Percentiles rank a stretch among this genome's conserved stretches.
phyloP scores from a whole-genome alignment of 805 yeast genomes.

The Nakazawaea laoshanensis region DNA sequence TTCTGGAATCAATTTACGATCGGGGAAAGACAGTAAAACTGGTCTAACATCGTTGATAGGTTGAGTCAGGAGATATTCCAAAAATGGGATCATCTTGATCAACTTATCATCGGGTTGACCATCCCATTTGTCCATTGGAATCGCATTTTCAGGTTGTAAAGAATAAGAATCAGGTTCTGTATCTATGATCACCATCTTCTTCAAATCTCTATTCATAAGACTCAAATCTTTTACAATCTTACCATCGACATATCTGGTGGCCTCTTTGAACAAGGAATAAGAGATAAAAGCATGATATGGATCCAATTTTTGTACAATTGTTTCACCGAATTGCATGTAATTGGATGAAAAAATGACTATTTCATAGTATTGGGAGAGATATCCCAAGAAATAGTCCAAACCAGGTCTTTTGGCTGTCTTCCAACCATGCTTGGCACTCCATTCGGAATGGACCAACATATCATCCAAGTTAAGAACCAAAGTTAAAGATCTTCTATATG shows the following conservation, averaged over 20 bases:
- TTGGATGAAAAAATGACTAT: constrained; percentile 85
- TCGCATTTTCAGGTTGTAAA: constrained; percentile 91
- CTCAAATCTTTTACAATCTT: constrained; percentile 83
- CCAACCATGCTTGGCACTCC: constrained; percentile 94
- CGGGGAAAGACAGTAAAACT: constrained; percentile 63
- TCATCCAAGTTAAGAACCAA: constrained; percentile 87
- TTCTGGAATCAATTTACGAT: constrained; percentile 56
- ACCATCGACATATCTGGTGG: constrained; percentile 84
- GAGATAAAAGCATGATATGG: constrained; percentile 87
- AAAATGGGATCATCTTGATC: constrained; percentile 77
- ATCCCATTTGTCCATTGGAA: constrained; percentile 76
- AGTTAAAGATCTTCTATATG: constrained; percentile 87
- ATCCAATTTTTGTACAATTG: constrained; percentile 79
- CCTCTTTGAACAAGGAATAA: constrained; percentile 84
- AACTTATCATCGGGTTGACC: constrained; percentile 80
- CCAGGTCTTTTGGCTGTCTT: constrained; percentile 99
- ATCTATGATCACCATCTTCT: constrained; percentile 75
- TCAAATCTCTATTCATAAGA: constrained; percentile 83
- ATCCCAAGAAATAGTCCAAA: constrained; percentile 90
- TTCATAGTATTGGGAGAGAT: constrained; percentile 92
- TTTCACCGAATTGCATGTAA: constrained; percentile 79
- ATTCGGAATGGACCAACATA: constrained; percentile 79
- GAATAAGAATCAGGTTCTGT: constrained; percentile 63
- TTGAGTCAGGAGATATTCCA: constrained; percentile 91
- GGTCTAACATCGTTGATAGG: constrained; percentile 83